phyloP scores from a whole-genome alignment of 1,284 basidiomycete species.

The Lentinula novae-zelandiae region DNA sequence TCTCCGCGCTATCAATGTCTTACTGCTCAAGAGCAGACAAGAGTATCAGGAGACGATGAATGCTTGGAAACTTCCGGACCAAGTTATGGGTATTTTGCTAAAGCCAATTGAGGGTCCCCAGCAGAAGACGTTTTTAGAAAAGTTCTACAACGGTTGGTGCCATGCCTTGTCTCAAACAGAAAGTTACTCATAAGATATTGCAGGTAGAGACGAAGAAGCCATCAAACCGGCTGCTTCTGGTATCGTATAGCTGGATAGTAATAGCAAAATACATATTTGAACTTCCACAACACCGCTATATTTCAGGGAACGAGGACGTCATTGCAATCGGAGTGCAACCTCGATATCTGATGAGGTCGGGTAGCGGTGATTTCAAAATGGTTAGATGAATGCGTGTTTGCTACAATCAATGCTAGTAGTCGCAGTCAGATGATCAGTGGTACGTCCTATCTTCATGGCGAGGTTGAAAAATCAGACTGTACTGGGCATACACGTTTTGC shows the following conservation, averaged over 20 bases:
- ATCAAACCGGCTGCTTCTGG: constrained; percentile 50
- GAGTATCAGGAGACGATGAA: constrained; percentile 97
- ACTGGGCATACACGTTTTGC: no score
- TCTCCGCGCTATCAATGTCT: constrained; percentile 80
- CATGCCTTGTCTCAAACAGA: not conserved
- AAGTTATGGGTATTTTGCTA: constrained; percentile 66
- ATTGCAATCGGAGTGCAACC: no score
- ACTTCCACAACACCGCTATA: not conserved
- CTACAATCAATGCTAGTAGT: not conserved
- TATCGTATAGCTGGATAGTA: constrained; percentile 22
- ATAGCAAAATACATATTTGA: not conserved
- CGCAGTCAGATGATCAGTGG: no score
- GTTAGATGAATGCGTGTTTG: not conserved
- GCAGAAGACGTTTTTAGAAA: constrained; percentile 71
- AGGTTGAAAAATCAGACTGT: no score
- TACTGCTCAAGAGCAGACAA: constrained; percentile 83
- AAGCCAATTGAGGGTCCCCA: constrained; percentile 45
- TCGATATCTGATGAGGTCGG: no score
- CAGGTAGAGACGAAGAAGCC: constrained; percentile 55
- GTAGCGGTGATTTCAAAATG: no score
- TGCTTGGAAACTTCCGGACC: constrained; percentile 86
- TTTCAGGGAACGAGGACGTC: no score
- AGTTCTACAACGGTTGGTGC: constrained; percentile 76
- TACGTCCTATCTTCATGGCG: no score
- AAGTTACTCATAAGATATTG: not conserved